These are phyloP conservation scores for Mollisia scopiformis DNA, from an alignment of 2,329 filamentous ascomycete species.

Conservation along the genomic window DNA sequence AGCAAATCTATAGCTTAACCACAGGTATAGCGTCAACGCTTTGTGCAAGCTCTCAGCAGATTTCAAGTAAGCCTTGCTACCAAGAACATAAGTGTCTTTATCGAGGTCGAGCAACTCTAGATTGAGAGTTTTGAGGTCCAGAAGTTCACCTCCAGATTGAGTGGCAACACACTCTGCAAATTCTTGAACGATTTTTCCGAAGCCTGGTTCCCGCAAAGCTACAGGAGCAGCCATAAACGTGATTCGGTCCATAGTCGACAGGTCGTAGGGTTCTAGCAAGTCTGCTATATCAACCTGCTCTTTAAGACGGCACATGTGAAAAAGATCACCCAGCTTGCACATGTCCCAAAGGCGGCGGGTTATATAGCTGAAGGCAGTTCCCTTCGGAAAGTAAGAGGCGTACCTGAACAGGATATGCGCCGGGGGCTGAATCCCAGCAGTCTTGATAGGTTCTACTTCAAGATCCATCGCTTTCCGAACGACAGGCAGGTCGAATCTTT, in stretches of 20 bases:
- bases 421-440: conserved; percentile 77
- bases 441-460: conserved; percentile 66
- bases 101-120: conserved; percentile 73
- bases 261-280: conserved; percentile 69
- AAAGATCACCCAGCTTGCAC: conserved; percentile 60
- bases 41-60: conserved; percentile 80
- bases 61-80: conserved; percentile 55
- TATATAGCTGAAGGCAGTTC: conserved; percentile 83
- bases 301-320: conserved; percentile 68
- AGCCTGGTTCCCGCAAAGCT: conserved; percentile 51
- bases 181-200: conserved; percentile 57
- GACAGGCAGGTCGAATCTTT: conserved; percentile 65
- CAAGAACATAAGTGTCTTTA: conserved; percentile 39
- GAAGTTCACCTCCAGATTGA: conserved; percentile 73
- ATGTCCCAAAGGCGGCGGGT: conserved; percentile 75
- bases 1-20: conserved; percentile 88
- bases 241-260: conserved; percentile 76
- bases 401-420: conserved; percentile 73
- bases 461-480: conserved; percentile 65
- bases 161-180: conserved; percentile 72
- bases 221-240: conserved; percentile 75
- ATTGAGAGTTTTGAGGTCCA: conserved; percentile 71
- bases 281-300: conserved; percentile 70
- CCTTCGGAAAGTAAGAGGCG: conserved; percentile 77
- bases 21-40: conserved; percentile 82